These are phyloP conservation scores for Fusarium sp. DNA, from an alignment of 2,329 filamentous ascomycete genomes.

Conservation along the genomic window DNA sequence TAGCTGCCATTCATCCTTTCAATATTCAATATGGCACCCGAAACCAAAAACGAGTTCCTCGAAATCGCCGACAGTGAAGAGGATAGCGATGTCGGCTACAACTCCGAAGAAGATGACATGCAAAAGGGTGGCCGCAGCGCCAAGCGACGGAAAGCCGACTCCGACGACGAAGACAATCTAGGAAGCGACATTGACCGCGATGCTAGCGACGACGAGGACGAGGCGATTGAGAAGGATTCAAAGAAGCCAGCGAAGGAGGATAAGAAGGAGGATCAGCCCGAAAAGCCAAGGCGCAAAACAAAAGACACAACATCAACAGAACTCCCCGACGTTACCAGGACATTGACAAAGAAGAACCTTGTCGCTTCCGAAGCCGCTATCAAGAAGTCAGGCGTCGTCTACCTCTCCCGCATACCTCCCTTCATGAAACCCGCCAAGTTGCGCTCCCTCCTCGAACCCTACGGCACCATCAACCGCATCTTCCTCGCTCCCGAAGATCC, in stretches of 20 bases:
- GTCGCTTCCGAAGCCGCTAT: slow-evolving; percentile 73
- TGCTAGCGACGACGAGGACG: slow-evolving; percentile 51
- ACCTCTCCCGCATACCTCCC: slow-evolving; percentile 85
- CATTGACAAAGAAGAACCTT: slow-evolving; percentile 75
- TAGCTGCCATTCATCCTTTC: slow-evolving; percentile 17
- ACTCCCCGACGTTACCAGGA: slow-evolving; percentile 64
- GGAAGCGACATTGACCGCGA: slow-evolving; percentile 55
- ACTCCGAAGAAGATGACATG: slow-evolving; percentile 77
- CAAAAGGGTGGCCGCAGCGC: slow-evolving; percentile 71
- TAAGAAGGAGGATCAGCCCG: slow-evolving; percentile 23
- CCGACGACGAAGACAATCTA: slow-evolving; percentile 52
- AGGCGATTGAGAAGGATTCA: slow-evolving; percentile 47
- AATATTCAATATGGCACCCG: slow-evolving; percentile 67
- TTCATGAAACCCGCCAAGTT: slow-evolving; percentile 89
- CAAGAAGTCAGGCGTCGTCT: slow-evolving; percentile 82
- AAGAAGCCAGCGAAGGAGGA: slow-evolving; percentile 45
- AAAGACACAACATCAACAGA: slow-evolving; percentile 49
- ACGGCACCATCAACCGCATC: slow-evolving; percentile 80
- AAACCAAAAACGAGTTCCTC: slow-evolving; percentile 80
- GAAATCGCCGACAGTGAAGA: slow-evolving; percentile 70
- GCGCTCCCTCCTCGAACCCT: slow-evolving; percentile 78
- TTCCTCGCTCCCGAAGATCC: slow-evolving; percentile 84
- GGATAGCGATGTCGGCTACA: slow-evolving; percentile 69
- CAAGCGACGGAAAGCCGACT: slow-evolving; percentile 73
- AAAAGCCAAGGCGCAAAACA: slow-evolving; percentile 43